Conservation (phyloP, 495 filamentous ascomycete species). For the Annulohypoxylon maeteangense region DNA sequence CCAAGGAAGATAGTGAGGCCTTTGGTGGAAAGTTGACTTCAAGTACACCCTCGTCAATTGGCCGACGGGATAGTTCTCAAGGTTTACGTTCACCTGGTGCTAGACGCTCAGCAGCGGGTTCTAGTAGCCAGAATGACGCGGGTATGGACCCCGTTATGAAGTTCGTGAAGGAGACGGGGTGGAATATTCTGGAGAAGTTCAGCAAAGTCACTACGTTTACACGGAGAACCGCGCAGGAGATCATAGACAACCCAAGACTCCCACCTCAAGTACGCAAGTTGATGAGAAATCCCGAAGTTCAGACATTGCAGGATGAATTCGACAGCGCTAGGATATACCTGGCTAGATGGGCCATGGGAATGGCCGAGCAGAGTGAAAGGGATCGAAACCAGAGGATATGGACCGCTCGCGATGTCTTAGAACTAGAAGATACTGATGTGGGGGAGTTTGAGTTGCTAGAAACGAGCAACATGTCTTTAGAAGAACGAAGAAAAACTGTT, state of each 20-base stretch:
- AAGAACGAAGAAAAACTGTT: slow-evolving; percentile 79
- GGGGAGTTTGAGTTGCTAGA: slow-evolving; percentile 97
- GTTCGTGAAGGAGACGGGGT: slow-evolving; percentile 92
- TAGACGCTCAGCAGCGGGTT: slow-evolving; percentile 41
- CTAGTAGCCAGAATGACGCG: slow-evolving; percentile 63
- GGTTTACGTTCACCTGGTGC: slow-evolving; percentile 48
- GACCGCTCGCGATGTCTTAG: slow-evolving; percentile 91
- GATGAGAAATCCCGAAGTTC: slow-evolving; percentile 92
- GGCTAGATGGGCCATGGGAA: slow-evolving; percentile 97
- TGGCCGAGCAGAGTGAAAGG: slow-evolving; percentile 92
- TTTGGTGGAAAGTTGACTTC: slow-evolving; percentile 73
- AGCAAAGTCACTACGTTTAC: slow-evolving; percentile 97
- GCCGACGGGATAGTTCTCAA: slow-evolving; percentile 51
- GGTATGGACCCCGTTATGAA: slow-evolving; percentile 97
- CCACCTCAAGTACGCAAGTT: slow-evolving; percentile 87
- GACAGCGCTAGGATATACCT: slow-evolving; percentile 94
- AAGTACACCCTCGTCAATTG: slow-evolving; percentile 53
- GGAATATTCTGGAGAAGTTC: slow-evolving; percentile 94
- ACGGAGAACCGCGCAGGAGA: slow-evolving; percentile 86
- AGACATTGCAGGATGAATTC: slow-evolving; percentile 94
- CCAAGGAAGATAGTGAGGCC: slow-evolving; percentile 79
- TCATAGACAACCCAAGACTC: slow-evolving; percentile 86
- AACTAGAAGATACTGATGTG: slow-evolving; percentile 91
- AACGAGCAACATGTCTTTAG: slow-evolving; percentile 75
- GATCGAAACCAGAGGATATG: slow-evolving; percentile 87